phyloP scores from a whole-genome alignment of 345 rosid species.

The Syzygium oleosum region DNA sequence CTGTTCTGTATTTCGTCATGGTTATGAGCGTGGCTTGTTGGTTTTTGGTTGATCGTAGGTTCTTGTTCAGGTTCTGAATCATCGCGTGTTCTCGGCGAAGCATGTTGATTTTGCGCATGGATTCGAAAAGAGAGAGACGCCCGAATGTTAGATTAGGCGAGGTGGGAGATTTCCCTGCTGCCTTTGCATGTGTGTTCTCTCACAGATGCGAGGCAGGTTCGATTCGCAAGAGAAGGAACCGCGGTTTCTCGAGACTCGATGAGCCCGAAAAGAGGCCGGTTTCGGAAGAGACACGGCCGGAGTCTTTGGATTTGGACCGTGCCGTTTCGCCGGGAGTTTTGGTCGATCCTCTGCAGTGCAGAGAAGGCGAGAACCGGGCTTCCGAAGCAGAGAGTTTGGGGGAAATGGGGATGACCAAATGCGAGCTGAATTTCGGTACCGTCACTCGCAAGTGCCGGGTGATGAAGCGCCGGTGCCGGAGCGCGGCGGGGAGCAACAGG shows the following conservation, averaged over 20 bases:
- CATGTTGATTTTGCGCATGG: constrained; percentile 44
- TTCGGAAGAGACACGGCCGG: constrained; percentile 6
- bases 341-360: constrained; percentile 19
- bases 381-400: constrained; percentile 6
- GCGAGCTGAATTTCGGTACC: constrained; percentile 25
- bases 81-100: neutral
- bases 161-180: constrained; percentile 49
- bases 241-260: constrained; percentile 4
- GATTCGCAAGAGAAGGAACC: constrained; percentile 22
- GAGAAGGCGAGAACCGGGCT: constrained; percentile 27
- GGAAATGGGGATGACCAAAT: constrained; percentile 2
- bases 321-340: constrained; percentile 11
- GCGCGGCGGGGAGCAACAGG: constrained; percentile 8
- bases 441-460: constrained; percentile 41
- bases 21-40: neutral
- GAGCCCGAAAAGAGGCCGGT: constrained; percentile 6
- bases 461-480: constrained; percentile 35
- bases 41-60: neutral
- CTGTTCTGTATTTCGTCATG: neutral
- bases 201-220: constrained; percentile 10
- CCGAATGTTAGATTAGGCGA: constrained; percentile 58
- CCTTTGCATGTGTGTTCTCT: constrained; percentile 42
- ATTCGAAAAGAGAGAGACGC: constrained; percentile 42
- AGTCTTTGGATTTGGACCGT: constrained; percentile 7
- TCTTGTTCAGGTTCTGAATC: neutral